Base-by-base conservation (phyloP, 371 early-diverging fungal species). In the Dipsacomyces acuminosporus region DNA sequence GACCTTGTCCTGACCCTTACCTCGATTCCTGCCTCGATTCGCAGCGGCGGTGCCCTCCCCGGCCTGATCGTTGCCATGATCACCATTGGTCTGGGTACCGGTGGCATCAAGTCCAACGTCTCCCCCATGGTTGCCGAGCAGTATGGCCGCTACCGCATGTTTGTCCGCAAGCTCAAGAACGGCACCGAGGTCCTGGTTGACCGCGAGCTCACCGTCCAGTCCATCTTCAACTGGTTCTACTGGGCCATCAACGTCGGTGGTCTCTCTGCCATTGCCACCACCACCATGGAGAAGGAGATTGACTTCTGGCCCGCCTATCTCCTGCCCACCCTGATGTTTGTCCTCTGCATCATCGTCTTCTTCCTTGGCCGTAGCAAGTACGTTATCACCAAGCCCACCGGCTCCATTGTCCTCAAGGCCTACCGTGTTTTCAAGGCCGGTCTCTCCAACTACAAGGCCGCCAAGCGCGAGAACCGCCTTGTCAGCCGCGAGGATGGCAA, bases 51-150 rank as follows among this genome's bases (percentile, higher is more conserved):
- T 51, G 83, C 84, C 18, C 73, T 86, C 36, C 83, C 87, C 5
- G 82, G 87, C n/a, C 78, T 86, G 46, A 61, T 86, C 22, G 71
- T 86, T n/a, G 73, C 89, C 17, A 61, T 79, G 56, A 50, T 87
- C 45, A 73, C 90, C 48, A 87, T 93, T 56, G 85, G 90, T 24
- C 72, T 88, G 51, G 92, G 91, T 48, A 90, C 93, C 18, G 93
- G 95, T 38, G 91, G 95, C 54, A 90, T 94, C 65, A 94, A 94
- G 73, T 76, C 88, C 30, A 82, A 82, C 65, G 83, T 88, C 41
- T 79, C 83, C 14, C 72, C 89, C 2, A 78, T 89, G 71, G 84
- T 82, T 15, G 90, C 88, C 26, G 89, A 88, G 59, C 87, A 88
- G 76, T 69, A 81, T 53, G 66, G 75, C 17, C 70, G 71, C 23